Base-by-base conservation (phyloP, 2,329 filamentous ascomycete species). In the Chrysoporthe austroafricana region DNA sequence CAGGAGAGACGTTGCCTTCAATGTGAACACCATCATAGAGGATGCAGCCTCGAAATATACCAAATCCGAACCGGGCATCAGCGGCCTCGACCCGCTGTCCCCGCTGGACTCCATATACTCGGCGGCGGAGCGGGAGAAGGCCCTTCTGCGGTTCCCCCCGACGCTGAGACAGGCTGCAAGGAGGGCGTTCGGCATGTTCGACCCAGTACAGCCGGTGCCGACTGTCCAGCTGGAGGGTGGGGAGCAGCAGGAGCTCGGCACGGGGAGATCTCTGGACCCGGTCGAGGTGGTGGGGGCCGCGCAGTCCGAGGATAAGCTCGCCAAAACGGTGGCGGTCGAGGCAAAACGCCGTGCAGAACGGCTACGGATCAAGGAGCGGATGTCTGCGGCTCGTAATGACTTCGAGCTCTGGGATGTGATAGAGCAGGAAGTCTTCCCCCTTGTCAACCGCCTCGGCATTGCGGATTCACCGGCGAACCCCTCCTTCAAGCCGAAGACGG, bases 401-500 rank as follows among this genome's bases (percentile, higher is more conserved):
- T 78, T 83, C 26, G 86, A 87, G 62, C 80, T 93, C 11, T 94
- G 91, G 90, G 76, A 86, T 7, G 77, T 90, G 3, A 81, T 94
- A 75, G 87, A 92, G 69, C 76, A 80, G 4, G 85, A 93, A 62
- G 88, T 94, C 14, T 91, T 94, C 72, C 81, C 83, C 1, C 77
- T 89, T 70, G 84, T 90, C 0, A 74, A 78, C 3, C 84, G 80
- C 68, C 78, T 93, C 26, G 85, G 88, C 13, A 80, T 91, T 14
- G 75, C 80, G 64, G 76, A 79, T 9, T 21, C 58, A 0, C 43
- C 69, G 52, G 42, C 50, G 26, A 39, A 54, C 32, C 50, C 56
- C 3, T 7, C 34, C n/a, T 39, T 60, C 21, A 42, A 43, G 48
- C 64, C 62, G 32, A 32, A 64, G 13, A 44, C 68, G 36, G 42